These are phyloP conservation scores for Postia placenta DNA, from an alignment of 768 basidiomycete species.

Conservation along the genomic window DNA sequence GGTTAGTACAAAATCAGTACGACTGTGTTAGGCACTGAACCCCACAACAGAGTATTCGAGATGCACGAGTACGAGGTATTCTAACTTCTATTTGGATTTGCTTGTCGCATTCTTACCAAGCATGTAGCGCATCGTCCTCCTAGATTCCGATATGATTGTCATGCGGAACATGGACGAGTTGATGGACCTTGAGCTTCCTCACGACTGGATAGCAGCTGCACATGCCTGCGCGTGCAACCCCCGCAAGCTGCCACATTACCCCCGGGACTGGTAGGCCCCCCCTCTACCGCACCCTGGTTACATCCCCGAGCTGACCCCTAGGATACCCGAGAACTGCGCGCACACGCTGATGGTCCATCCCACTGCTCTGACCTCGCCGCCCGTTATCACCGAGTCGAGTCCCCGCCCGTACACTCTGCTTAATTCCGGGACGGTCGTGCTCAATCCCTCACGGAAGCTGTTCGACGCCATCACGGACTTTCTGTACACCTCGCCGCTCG, in stretches of 20 bases:
- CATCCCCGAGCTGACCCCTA: conserved; percentile 24
- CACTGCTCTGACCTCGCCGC: conserved; percentile 40
- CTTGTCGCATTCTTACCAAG: background rate
- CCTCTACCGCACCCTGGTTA: background rate
- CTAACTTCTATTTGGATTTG: background rate
- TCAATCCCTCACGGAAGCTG: conserved; percentile 63
- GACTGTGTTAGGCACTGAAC: background rate
- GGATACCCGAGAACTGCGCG: conserved; percentile 91
- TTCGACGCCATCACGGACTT: conserved; percentile 48
- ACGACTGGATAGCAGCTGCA: conserved; percentile 76
- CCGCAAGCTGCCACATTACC: conserved; percentile 77
- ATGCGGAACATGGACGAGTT: conserved; percentile 80
- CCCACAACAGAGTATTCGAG: conserved; percentile 47
- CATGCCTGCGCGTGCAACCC: conserved; percentile 97
- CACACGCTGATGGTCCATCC: conserved; percentile 51
- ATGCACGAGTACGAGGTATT: conserved; percentile 61
- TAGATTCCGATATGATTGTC: conserved; percentile 89
- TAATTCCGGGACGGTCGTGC: conserved; percentile 86
- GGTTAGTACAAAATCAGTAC: conserved; percentile 23
- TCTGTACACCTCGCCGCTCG: conserved; percentile 48
- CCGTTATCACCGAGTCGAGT: conserved; percentile 32
- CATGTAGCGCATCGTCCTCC: conserved; percentile 62
- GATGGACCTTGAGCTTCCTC: conserved; percentile 43
- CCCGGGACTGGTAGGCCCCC: conserved; percentile 66
- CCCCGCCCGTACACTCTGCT: conserved; percentile 79